Evolutionary conservation across 164 flowering plant genomes (phyloP), one percentile per base, ranked within the genome.

Genomic region (Vitis cinerea): DNA sequence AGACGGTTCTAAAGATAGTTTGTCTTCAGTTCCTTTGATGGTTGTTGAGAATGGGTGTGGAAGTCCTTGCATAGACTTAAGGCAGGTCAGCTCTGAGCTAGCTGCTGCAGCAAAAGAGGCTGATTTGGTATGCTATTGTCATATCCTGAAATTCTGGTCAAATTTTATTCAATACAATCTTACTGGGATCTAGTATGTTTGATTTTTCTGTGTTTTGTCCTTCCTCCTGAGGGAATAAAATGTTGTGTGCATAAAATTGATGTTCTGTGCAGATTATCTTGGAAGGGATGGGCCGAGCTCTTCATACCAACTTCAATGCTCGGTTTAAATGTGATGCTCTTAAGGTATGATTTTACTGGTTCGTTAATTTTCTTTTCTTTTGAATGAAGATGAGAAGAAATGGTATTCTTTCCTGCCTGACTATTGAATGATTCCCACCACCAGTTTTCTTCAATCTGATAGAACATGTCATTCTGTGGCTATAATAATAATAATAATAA

Each of bases 211-310:
- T 47, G 7, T 56, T 67, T 50, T 30, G 47, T 14, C 63, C 23
- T 53, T 10, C 63, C 13, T 48, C n/a, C 15, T 30, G 67, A 16
- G 23, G 27, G 27, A 23, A 23, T 23, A 17, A 17, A 6, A 64
- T 55, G 4, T 19, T 50, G 4, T 27, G 3, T 23, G 13, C 49
- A 58, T 49, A 14, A 53, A 53, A 10, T 1, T 4, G 53, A 27
- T 65, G 29, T 60, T 9, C 54, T 12, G 1, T 77, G 75, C 86
- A 96, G 99, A 75, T 96, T 66, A 83, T 96, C 64, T 84, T 96
- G 88, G 99, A 96, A 83, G 99, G 99, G 27, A 96, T 96, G 99
- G 99, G 99, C 8, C 85, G 99, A 66, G 78, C 99, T 72, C 88
- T 96, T 23, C 99, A 96, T 75, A 96, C 99, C 54, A 96, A 96